phyloP scores from a whole-genome alignment of 2,329 filamentous ascomycete genomes.

The Emergomyces africanus region DNA sequence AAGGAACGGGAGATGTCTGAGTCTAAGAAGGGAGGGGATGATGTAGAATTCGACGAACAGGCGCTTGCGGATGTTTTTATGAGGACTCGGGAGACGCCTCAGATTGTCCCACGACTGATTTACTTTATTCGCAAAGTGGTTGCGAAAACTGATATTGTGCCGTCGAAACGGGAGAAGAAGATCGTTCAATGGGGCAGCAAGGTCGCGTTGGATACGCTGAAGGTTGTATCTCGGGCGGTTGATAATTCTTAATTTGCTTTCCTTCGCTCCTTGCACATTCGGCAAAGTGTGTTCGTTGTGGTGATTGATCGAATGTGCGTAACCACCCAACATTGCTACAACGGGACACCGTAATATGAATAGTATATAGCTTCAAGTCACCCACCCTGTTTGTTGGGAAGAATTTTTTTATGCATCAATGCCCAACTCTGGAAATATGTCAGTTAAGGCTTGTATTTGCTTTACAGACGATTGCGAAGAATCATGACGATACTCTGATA shows the following conservation, averaged over 20 bases:
- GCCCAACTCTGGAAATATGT: conserved; percentile 6
- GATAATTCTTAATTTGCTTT: not conserved
- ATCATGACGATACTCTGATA: not conserved
- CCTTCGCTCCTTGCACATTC: not conserved
- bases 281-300: not conserved
- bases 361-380: not conserved
- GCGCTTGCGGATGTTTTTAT: conserved; percentile 54
- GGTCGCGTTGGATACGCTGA: conserved; percentile 29
- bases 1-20: conserved; percentile 1
- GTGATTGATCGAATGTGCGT: not conserved
- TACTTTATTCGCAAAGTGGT: conserved; percentile 71
- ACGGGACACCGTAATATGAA: not conserved
- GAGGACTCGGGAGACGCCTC: conserved; percentile 49
- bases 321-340: not conserved
- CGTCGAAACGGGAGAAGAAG: conserved; percentile 39
- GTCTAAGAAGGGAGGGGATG: conserved; percentile 14
- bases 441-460: conserved; percentile 2
- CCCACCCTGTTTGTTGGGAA: not conserved
- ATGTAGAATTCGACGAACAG: conserved; percentile 38
- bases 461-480: not conserved
- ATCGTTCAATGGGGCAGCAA: conserved; percentile 36
- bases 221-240: conserved; percentile 14
- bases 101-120: conserved; percentile 60
- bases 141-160: conserved; percentile 47
- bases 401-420: not conserved